Conservation (phyloP, 192 early-diverging fungal species). For the Paraglomus brasilianum region DNA sequence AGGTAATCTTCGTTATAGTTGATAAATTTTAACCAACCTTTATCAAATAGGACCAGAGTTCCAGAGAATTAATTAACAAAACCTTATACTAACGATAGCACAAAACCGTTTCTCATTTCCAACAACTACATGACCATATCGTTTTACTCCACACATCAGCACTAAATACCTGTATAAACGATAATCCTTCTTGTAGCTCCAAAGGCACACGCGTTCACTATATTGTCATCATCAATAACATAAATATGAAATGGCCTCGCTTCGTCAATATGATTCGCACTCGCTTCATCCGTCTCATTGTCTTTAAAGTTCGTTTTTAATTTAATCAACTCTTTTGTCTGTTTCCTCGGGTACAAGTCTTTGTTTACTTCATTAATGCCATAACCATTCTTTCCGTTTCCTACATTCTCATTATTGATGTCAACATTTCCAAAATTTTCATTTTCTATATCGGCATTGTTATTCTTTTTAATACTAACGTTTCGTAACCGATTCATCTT, state of each 20-base stretch:
- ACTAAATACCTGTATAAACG: constrained; percentile 34
- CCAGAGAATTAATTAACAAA: too few relatives aligned
- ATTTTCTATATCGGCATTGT: too few relatives aligned
- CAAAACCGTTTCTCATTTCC: too few relatives aligned
- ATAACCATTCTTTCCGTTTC: background rate
- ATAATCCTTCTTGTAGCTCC: constrained; percentile 36
- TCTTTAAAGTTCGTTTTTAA: background rate
- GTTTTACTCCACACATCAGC: background rate
- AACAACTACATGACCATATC: constrained; percentile 34
- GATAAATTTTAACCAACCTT: constrained; percentile 13
- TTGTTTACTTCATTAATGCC: background rate
- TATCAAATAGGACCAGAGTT: background rate
- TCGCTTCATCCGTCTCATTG: constrained; percentile 20
- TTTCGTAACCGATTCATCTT: too few relatives aligned
- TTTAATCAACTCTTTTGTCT: background rate
- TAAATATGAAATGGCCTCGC: constrained; percentile 40
- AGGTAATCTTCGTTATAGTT: constrained; percentile 45
- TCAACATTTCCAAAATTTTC: too few relatives aligned
- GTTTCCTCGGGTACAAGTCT: constrained; percentile 31
- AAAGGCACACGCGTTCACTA: constrained; percentile 39
- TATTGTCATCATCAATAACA: constrained; percentile 35
- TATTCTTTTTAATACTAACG: too few relatives aligned
- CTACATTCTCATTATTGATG: background rate
- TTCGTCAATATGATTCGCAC: constrained; percentile 24
- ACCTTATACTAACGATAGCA: too few relatives aligned